Percentiles rank a stretch among this genome's conserved stretches.
Conservation (phyloP, 169 alveolate species). For the Babesia sp. region DNA sequence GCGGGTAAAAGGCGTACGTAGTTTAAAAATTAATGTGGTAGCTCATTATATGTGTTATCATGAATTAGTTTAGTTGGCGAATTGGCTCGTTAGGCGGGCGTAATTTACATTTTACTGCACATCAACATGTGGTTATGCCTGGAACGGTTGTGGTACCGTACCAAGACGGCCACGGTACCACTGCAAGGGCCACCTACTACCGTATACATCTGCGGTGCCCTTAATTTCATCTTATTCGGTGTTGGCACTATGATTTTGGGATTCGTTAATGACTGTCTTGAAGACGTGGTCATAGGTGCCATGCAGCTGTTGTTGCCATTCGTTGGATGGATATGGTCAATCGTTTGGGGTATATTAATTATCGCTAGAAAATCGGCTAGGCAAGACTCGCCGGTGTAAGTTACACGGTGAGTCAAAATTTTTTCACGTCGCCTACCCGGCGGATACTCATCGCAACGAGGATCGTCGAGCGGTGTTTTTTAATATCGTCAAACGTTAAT, state of each 20-base stretch:
- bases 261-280: conserved; percentile 71
- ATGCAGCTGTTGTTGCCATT: conserved; percentile 76
- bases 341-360: conserved; percentile 81
- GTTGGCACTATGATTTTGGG: conserved; percentile 79
- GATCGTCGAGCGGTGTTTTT: too few relatives aligned
- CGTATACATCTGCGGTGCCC: conserved; percentile 66
- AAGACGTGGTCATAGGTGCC: conserved; percentile 78
- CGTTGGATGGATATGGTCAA: conserved; percentile 84
- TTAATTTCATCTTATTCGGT: conserved; percentile 78
- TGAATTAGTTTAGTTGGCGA: too few relatives aligned
- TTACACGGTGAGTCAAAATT: too few relatives aligned
- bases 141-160: conserved; percentile 8
- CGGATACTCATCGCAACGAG: too few relatives aligned
- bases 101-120: not conserved
- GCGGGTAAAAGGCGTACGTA: not conserved
- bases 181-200: conserved; percentile 4
- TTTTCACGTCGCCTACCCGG: too few relatives aligned
- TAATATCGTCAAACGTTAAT: too few relatives aligned
- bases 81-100: too few relatives aligned
- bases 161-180: conserved; percentile 40
- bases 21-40: too few relatives aligned
- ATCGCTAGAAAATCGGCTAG: conserved; percentile 22
- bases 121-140: conserved; percentile 16
- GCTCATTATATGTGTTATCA: too few relatives aligned
- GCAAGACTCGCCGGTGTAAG: too few relatives aligned